phyloP scores from a whole-genome alignment of 495 filamentous ascomycete genomes.

The Hypoxylon rickii region DNA sequence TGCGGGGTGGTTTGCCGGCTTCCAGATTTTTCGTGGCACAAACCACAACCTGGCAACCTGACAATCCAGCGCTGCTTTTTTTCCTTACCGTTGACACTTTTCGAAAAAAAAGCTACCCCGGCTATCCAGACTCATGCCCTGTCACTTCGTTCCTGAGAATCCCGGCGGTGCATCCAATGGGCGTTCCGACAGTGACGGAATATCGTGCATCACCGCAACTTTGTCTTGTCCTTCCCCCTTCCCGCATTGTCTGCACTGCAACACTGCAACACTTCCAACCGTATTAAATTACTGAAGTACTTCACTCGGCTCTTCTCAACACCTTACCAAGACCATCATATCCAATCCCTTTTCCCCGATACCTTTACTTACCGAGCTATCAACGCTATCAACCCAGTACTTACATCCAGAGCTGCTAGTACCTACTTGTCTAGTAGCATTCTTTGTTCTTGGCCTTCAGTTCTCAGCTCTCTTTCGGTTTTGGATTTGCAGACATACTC shows the following conservation, averaged over 20 bases:
- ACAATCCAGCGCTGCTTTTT: no score
- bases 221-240: conserved; percentile 20
- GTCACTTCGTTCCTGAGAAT: conserved; percentile 35
- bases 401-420: no score
- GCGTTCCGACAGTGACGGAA: conserved; percentile 35
- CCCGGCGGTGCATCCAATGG: conserved; percentile 17
- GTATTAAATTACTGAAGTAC: conserved; percentile 1
- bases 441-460: no score
- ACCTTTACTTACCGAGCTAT: background rate
- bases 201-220: conserved; percentile 36
- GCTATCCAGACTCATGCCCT: conserved; percentile 15
- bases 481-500: no score
- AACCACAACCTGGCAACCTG: no score
- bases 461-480: no score
- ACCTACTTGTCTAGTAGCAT: background rate
- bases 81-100: conserved; percentile 7
- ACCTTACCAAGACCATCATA: conserved; percentile 9
- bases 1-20: conserved; percentile 32
- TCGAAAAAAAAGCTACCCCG: conserved; percentile 11
- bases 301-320: conserved; percentile 15
- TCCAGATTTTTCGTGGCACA: conserved; percentile 18
- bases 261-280: conserved; percentile 7
- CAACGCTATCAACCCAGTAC: no score
- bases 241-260: conserved; percentile 16
- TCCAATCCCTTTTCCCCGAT: background rate